Evolutionary conservation across 345 rosid genomes (phyloP), one percentile per base, ranked within the genome.

Genomic region (Conringia planisiliqua): DNA sequence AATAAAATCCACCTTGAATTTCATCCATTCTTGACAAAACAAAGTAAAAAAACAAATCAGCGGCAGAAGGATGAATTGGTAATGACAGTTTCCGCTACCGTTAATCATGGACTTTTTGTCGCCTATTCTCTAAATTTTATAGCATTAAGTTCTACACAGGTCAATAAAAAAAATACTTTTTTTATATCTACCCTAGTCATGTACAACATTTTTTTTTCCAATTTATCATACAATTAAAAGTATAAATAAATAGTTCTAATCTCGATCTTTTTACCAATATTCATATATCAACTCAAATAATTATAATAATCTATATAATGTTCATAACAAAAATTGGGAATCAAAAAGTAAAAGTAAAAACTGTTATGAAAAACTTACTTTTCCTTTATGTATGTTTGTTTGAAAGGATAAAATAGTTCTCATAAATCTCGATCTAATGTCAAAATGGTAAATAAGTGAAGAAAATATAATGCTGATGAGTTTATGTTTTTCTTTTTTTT

Each of bases 71-170:
- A 16, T 17, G 40, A 48, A 24, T 26, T 26, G 16, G 14, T 61
- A 33, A 71, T 40, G 51, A 40, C 46, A 40, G 33, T 54, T 63
- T 54, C 62, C 46, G 26, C 35, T 72, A 72, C 63, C 69, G 16
- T 63, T 72, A 72, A 52, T 64, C 27, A 43, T 73, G 70, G 63
- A 8, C 70, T 42, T 63, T 73, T 20, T 73, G 64, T 73, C 64
- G 46, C 78, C 78, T 63, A 63, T 17, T 39, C 55, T 50, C 14
- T 48, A 11, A 16, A 17, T 72, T 65, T 56, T 66, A 47, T 33
- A 32, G 17, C 9, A 38, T 44, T 62, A 13, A 70, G 44, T 43
- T 71, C 24, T n/a, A 26, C 47, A 46, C 17, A 59, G 46, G 29
- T 32, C 56, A 43, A 70, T 16, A 46, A 57, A 30, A 57, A 57